Evolutionary conservation across 352 stramenopile genomes (phyloP).

Genomic region (Globisporangium viniferum): DNA sequence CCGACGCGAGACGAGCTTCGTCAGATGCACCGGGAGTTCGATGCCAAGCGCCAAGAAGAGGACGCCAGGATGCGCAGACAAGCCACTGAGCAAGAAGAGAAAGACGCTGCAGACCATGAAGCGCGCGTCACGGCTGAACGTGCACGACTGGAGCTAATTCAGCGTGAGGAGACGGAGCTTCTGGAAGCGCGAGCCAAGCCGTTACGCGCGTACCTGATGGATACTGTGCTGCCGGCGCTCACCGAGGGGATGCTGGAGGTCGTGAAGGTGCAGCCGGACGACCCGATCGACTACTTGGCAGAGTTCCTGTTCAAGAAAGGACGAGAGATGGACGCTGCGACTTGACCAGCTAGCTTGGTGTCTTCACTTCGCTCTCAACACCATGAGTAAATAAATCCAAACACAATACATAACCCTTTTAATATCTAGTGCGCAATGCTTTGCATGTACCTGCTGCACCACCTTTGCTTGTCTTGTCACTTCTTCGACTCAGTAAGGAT

Average conservation of each 20-base stretch:
- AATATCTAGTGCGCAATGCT: neutral
- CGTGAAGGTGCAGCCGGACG: conserved; percentile 80
- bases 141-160: conserved; percentile 63
- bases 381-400: neutral
- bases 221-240: conserved; percentile 79
- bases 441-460: neutral
- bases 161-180: conserved; percentile 78
- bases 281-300: conserved; percentile 87
- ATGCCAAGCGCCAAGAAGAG: conserved; percentile 46
- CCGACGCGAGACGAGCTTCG: conserved; percentile 68
- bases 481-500: conserved; percentile 6
- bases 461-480: neutral
- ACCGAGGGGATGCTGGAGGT: conserved; percentile 86
- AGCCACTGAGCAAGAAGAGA: conserved; percentile 47
- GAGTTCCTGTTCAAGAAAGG: conserved; percentile 86
- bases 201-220: conserved; percentile 78
- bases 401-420: conserved; percentile 9
- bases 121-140: conserved; percentile 51
- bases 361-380: neutral
- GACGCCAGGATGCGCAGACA: conserved; percentile 31
- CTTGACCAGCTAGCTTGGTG: neutral
- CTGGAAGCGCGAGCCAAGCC: conserved; percentile 79
- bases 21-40: conserved; percentile 37
- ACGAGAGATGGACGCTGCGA: conserved; percentile 40
- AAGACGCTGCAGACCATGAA: conserved; percentile 42